A percentile compares a stretch with the other conserved stretches of the same genome.
Conservation (phyloP, 371 early-diverging fungal species). For the Mucor velutinosus region DNA sequence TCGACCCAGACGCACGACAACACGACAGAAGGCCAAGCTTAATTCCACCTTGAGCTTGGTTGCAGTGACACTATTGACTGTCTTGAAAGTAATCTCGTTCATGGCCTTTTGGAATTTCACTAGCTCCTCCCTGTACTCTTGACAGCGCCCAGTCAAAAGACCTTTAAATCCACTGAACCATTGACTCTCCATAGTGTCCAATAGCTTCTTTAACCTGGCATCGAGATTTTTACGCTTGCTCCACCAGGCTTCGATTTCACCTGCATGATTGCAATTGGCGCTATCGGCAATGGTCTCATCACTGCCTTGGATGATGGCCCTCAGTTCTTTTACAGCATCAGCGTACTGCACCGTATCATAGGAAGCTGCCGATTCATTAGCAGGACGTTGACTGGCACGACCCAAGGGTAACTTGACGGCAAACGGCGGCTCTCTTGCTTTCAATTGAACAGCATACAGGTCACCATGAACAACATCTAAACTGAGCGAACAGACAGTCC, state of each 20-base stretch:
- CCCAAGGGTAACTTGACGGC: slow-evolving; percentile 75
- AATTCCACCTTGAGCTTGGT: slow-evolving; percentile 40
- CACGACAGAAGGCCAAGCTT: slow-evolving; percentile 56
- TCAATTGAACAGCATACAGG: slow-evolving; percentile 68
- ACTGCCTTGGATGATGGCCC: slow-evolving; percentile 61
- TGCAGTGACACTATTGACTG: neutral
- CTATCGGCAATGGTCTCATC: slow-evolving; percentile 52
- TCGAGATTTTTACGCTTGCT: slow-evolving; percentile 68
- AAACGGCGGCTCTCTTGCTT: slow-evolving; percentile 51
- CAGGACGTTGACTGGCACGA: slow-evolving; percentile 51
- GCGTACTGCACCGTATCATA: slow-evolving; percentile 17
- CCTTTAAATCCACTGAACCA: slow-evolving; percentile 86
- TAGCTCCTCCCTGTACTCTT: slow-evolving; percentile 24
- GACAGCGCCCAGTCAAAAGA: slow-evolving; percentile 24
- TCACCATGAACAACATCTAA: slow-evolving; percentile 66
- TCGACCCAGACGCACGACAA: slow-evolving; percentile 59
- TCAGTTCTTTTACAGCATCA: slow-evolving; percentile 46
- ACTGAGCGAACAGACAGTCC: slow-evolving; percentile 77
- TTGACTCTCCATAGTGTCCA: slow-evolving; percentile 64
- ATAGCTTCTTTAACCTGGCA: slow-evolving; percentile 56
- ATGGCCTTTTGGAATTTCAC: slow-evolving; percentile 23
- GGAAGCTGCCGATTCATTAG: neutral
- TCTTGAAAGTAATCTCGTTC: slow-evolving; percentile 18
- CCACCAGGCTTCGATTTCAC: slow-evolving; percentile 83
- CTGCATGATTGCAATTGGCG: slow-evolving; percentile 41